These are phyloP conservation scores for Emericellopsis cladophorae DNA, from an alignment of 2,329 filamentous ascomycete species.

Conservation along the genomic window DNA sequence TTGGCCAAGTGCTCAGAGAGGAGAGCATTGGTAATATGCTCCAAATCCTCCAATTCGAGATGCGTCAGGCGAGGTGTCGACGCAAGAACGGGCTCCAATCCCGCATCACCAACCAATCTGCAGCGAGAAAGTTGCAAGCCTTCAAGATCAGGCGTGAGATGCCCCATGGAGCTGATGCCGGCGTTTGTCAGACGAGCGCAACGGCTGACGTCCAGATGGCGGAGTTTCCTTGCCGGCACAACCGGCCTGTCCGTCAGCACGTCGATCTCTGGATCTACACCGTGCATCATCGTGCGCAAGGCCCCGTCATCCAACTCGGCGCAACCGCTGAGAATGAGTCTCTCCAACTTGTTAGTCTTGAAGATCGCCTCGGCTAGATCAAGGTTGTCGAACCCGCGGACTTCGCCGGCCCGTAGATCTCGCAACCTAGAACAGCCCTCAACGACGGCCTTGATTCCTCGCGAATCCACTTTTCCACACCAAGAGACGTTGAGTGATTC, in stretches of 20 bases:
- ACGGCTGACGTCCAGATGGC: slow-evolving; percentile 74
- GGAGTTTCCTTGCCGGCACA: slow-evolving; percentile 65
- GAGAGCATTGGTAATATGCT: slow-evolving; percentile 61
- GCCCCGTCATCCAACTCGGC: slow-evolving; percentile 64
- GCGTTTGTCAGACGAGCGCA: slow-evolving; percentile 62
- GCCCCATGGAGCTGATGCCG: slow-evolving; percentile 58
- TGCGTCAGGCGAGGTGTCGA: slow-evolving; percentile 70
- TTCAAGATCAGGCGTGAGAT: slow-evolving; percentile 67
- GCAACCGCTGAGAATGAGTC: slow-evolving; percentile 72
- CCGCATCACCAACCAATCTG: slow-evolving; percentile 57
- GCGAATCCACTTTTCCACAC: slow-evolving; percentile 76
- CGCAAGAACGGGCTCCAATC: slow-evolving; percentile 59
- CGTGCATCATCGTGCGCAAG: slow-evolving; percentile 63
- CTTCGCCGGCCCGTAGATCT: slow-evolving; percentile 73
- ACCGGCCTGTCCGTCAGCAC: slow-evolving; percentile 64
- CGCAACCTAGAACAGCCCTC: slow-evolving; percentile 59
- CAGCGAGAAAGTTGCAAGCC: slow-evolving; percentile 76
- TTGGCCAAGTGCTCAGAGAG: slow-evolving; percentile 62
- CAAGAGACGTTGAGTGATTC: slow-evolving; percentile 83
- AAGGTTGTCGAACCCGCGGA: slow-evolving; percentile 64
- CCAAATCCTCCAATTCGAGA: slow-evolving; percentile 79
- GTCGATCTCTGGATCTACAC: slow-evolving; percentile 65
- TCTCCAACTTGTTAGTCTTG: slow-evolving; percentile 66
- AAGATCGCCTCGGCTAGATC: slow-evolving; percentile 66
- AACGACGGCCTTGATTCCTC: slow-evolving; percentile 61